These are phyloP conservation scores for Mercurialis annua DNA, from an alignment of 345 rosid species.

Conservation along the genomic window DNA sequence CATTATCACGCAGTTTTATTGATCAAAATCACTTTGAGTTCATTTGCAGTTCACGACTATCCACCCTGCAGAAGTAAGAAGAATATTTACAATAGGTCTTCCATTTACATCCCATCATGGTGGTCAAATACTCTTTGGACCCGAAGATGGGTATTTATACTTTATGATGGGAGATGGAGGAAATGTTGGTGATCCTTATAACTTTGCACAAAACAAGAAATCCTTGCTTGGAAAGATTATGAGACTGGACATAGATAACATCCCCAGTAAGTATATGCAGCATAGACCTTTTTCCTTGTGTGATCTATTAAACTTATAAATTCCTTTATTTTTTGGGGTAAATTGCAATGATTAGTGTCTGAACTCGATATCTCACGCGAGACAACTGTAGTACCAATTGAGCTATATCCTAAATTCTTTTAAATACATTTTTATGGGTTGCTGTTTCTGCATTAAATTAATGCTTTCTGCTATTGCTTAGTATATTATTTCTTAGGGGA, in stretches of 20 bases:
- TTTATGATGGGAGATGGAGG: conserved; percentile 97
- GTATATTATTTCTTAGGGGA: too few relatives aligned
- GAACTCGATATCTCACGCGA: too few relatives aligned
- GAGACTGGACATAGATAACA: conserved; percentile 81
- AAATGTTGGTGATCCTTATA: conserved; percentile 67
- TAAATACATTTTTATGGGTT: too few relatives aligned
- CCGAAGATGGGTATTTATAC: conserved; percentile 77
- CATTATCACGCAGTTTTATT: conserved; percentile 4
- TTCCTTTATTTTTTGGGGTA: too few relatives aligned
- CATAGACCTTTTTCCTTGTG: background rate
- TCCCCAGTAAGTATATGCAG: conserved; percentile 59
- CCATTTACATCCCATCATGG: conserved; percentile 77
- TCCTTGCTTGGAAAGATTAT: conserved; percentile 91
- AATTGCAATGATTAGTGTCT: too few relatives aligned
- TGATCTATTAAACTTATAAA: background rate
- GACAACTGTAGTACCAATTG: too few relatives aligned
- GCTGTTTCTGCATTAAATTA: too few relatives aligned
- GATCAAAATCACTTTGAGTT: conserved; percentile 4
- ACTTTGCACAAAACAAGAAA: conserved; percentile 89
- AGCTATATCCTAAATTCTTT: too few relatives aligned
- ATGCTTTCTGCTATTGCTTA: too few relatives aligned
- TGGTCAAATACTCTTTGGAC: conserved; percentile 97
- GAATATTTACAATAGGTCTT: conserved; percentile 93
- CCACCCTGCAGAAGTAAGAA: conserved; percentile 72
- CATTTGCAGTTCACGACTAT: conserved; percentile 55